These are phyloP conservation scores for Syncephalastrum contaminatum DNA, from an alignment of 371 early-diverging fungal genomes.

Conservation along the genomic window DNA sequence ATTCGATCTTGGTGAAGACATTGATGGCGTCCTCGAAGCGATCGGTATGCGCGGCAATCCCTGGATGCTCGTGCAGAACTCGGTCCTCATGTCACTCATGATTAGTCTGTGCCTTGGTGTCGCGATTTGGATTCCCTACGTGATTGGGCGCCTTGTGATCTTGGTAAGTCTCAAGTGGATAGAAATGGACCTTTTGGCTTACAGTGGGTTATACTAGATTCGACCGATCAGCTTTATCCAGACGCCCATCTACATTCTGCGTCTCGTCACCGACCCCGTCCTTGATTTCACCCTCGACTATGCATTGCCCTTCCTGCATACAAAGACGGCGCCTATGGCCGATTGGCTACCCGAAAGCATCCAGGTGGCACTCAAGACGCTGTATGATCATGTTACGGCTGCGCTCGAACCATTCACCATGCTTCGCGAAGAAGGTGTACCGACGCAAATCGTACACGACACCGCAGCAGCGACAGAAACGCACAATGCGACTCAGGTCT, in stretches of 20 bases:
- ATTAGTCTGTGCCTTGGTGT: conserved; percentile 68
- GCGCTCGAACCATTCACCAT: background rate
- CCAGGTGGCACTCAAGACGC: conserved; percentile 5
- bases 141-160: conserved; percentile 61
- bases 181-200: background rate
- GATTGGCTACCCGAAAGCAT: conserved; percentile 15
- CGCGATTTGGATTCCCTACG: conserved; percentile 76
- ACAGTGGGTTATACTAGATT: conserved; percentile 25
- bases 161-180: conserved; percentile 23
- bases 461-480: background rate
- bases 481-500: no score
- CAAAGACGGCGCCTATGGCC: conserved; percentile 6
- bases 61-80: conserved; percentile 75
- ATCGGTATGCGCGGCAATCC: conserved; percentile 88
- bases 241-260: conserved; percentile 48
- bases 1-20: conserved; percentile 62
- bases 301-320: conserved; percentile 26
- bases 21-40: conserved; percentile 83
- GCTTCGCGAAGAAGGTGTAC: background rate
- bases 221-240: conserved; percentile 46
- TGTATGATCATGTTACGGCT: conserved; percentile 1
- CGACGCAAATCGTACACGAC: no score
- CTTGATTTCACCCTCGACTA: conserved; percentile 53
- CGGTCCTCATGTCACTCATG: conserved; percentile 72
- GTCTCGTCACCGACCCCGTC: conserved; percentile 53